Evolutionary conservation across 257 asterid genomes (phyloP).

Genomic region (Mitragyna speciosa): DNA sequence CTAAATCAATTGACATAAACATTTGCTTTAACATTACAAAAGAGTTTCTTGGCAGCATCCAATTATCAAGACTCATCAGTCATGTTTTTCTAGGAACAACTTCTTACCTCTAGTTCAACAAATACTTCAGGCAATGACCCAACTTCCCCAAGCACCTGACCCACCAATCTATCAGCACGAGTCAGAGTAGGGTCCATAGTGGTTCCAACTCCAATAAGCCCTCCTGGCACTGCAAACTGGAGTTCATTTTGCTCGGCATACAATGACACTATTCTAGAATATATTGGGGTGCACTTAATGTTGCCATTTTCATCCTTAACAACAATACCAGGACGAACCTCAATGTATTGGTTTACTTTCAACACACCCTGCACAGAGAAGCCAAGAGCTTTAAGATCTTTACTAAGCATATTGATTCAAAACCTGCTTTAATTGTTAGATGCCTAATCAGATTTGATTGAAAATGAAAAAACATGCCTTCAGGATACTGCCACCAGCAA

Average conservation of each 20-base stretch:
- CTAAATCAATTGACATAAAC: background rate
- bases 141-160: slow-evolving; percentile 98
- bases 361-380: slow-evolving; percentile 78
- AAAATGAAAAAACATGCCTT: slow-evolving; percentile 46
- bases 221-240: slow-evolving; percentile 98
- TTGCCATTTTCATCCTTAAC: slow-evolving; percentile 88
- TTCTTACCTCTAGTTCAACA: slow-evolving; percentile 80
- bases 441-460: background rate
- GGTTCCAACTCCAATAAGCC: slow-evolving; percentile 97
- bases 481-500: slow-evolving; percentile 98
- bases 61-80: background rate
- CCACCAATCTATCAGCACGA: slow-evolving; percentile 98
- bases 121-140: slow-evolving; percentile 94
- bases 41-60: background rate
- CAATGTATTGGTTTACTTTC: slow-evolving; percentile 81
- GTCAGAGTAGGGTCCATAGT: slow-evolving; percentile 99
- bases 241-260: slow-evolving; percentile 92
- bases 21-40: background rate
- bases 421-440: background rate
- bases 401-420: background rate
- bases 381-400: background rate
- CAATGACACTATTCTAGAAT: slow-evolving; percentile 87
- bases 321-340: slow-evolving; percentile 98
- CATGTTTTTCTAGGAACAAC: background rate
- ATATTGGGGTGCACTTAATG: slow-evolving; percentile 89